Evolutionary conservation across 768 basidiomycete genomes (phyloP).

Genomic region (Pholiota microspora): DNA sequence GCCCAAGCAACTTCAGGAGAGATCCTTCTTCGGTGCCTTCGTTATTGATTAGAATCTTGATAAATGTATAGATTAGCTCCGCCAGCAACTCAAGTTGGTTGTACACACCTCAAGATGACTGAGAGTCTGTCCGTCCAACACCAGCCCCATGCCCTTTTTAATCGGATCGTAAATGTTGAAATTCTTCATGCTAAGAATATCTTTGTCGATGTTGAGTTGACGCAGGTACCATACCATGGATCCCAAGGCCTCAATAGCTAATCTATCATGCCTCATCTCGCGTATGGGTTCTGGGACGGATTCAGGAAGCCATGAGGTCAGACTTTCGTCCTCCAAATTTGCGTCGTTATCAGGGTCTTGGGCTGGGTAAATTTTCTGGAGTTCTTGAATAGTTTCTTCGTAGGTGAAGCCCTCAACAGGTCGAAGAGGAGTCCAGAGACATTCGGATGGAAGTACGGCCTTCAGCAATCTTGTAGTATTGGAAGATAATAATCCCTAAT

Average conservation of each 20-base stretch:
- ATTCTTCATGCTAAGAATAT: conserved; percentile 92
- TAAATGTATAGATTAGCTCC: not conserved
- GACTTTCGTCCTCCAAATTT: conserved; percentile 30
- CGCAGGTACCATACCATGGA: conserved; percentile 90
- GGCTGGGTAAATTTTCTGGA: conserved; percentile 63
- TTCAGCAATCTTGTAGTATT: conserved; percentile 82
- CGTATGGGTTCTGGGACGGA: conserved; percentile 72
- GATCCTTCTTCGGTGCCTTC: conserved; percentile 94
- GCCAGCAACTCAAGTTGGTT: not conserved
- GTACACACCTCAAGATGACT: conserved; percentile 84
- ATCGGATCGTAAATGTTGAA: conserved; percentile 98
- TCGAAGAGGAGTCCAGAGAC: conserved; percentile 87
- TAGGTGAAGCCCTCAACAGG: conserved; percentile 81
- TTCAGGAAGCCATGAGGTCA: conserved; percentile 38
- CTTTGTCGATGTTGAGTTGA: conserved; percentile 93
- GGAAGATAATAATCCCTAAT: conserved; percentile 82
- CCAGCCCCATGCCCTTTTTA: conserved; percentile 79
- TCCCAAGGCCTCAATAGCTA: conserved; percentile 84
- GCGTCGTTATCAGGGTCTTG: conserved; percentile 34
- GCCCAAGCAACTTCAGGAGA: conserved; percentile 73
- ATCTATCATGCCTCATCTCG: conserved; percentile 60
- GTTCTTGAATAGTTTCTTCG: conserved; percentile 64
- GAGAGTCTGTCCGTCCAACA: conserved; percentile 92
- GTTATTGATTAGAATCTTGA: conserved; percentile 81
- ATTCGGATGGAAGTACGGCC: conserved; percentile 71